phyloP scores from a whole-genome alignment of 257 asterid species.

The Lantana camara region DNA sequence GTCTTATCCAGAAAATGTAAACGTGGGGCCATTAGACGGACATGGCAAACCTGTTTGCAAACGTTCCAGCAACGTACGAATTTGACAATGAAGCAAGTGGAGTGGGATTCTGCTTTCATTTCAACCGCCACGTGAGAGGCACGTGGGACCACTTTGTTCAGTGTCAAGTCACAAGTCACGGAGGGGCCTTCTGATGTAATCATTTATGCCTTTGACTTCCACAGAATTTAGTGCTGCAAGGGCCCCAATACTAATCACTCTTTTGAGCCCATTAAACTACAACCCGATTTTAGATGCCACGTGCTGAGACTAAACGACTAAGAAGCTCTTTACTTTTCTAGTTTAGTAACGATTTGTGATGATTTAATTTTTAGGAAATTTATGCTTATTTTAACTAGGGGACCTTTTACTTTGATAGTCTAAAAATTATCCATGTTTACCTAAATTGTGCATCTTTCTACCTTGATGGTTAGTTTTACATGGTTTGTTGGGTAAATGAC shows the following conservation, averaged over 20 bases:
- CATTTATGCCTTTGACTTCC: conserved; percentile 18
- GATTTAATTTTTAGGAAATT: no score
- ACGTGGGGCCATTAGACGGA: neutral
- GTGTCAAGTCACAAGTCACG: conserved; percentile 19
- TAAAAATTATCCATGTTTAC: no score
- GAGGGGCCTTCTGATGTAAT: conserved; percentile 9
- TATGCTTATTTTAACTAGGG: no score
- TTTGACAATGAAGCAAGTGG: neutral
- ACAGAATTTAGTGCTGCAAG: neutral
- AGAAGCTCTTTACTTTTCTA: no score
- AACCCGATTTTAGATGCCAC: neutral
- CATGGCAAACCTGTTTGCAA: conserved; percentile 22
- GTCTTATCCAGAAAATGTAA: conserved; percentile 11
- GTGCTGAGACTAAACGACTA: neutral
- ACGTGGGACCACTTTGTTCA: conserved; percentile 21
- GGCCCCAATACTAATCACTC: conserved; percentile 4
- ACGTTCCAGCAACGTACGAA: conserved; percentile 2
- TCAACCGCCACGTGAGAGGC: conserved; percentile 24
- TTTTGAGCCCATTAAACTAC: neutral
- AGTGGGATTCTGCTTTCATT: conserved; percentile 16
- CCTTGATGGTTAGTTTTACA: no score
- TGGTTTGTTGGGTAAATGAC: no score
- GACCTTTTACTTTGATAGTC: no score
- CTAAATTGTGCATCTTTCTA: no score
- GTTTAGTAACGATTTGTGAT: no score